phyloP scores from a whole-genome alignment of 257 asterid species.

The Salvia rosmarinus region DNA sequence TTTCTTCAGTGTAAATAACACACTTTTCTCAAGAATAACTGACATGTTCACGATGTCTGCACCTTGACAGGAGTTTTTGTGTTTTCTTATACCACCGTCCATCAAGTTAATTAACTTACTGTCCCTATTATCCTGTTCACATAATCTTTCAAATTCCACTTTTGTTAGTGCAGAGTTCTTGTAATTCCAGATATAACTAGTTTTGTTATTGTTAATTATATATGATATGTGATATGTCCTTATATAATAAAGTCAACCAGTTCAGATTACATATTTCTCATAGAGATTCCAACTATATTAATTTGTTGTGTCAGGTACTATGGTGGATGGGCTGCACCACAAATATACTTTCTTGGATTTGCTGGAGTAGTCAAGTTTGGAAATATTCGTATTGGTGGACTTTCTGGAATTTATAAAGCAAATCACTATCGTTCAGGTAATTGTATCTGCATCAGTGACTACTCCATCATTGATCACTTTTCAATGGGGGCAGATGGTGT shows the following conservation, averaged over 20 bases:
- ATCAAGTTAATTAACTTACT: not conserved
- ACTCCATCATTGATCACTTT: conserved; percentile 1
- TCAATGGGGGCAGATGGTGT: conserved; percentile 2
- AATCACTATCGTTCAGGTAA: conserved; percentile 70
- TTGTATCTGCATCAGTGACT: conserved; percentile 10
- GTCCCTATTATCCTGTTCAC: not conserved
- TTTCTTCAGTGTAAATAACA: too few relatives aligned
- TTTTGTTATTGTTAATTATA: not conserved
- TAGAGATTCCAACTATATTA: not conserved
- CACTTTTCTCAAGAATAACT: too few relatives aligned
- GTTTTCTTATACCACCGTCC: not conserved
- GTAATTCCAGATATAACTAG: not conserved
- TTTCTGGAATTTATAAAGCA: conserved; percentile 84
- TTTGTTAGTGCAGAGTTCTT: conserved; percentile 8
- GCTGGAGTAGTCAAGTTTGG: conserved; percentile 93
- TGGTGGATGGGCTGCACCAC: conserved; percentile 98
- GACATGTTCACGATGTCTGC: too few relatives aligned
- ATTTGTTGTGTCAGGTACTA: conserved; percentile 64
- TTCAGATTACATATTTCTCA: not conserved
- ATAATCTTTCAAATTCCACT: not conserved
- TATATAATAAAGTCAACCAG: not conserved
- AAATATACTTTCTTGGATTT: conserved; percentile 90
- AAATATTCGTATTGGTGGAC: conserved; percentile 93
- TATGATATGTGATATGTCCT: too few relatives aligned
- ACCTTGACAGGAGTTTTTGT: too few relatives aligned